These are phyloP conservation scores for Drechslerella dactyloides DNA, from an alignment of 2,329 filamentous ascomycete genomes.

Conservation along the genomic window DNA sequence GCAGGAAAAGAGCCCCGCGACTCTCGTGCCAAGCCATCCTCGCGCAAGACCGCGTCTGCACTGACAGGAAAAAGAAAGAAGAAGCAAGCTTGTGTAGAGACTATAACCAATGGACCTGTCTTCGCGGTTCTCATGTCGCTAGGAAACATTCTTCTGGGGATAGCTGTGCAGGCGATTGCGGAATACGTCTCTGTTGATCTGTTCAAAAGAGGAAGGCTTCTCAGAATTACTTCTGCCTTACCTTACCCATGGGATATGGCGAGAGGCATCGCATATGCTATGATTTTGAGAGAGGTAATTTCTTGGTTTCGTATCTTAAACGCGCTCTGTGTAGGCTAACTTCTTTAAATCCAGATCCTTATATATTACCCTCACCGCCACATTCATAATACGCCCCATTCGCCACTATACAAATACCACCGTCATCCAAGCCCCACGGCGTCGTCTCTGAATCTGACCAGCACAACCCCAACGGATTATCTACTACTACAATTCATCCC, in stretches of 20 bases:
- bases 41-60: constrained; percentile 61
- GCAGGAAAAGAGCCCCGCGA: constrained; percentile 66
- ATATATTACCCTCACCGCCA: constrained; percentile 77
- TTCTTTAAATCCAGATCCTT: constrained; percentile 61
- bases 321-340: constrained; percentile 2
- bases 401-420: constrained; percentile 60
- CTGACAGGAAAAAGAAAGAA: constrained; percentile 61
- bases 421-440: constrained; percentile 66
- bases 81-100: constrained; percentile 52
- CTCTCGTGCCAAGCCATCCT: constrained; percentile 23
- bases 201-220: constrained; percentile 63
- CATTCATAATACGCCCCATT: constrained; percentile 62
- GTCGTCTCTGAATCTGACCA: constrained; percentile 70
- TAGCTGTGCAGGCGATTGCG: constrained; percentile 64
- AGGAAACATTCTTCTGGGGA: constrained; percentile 65
- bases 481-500: constrained; percentile 70
- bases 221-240: constrained; percentile 67
- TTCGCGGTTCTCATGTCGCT: constrained; percentile 64
- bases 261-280: constrained; percentile 64
- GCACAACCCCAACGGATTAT: constrained; percentile 71
- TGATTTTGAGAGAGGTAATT: constrained; percentile 66
- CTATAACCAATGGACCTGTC: constrained; percentile 42
- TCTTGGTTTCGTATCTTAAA: not conserved
- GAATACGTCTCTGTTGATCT: constrained; percentile 65
- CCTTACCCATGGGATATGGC: constrained; percentile 69